Evolutionary conservation across 257 asterid species (phyloP), one percentile per base, ranked within the genome.

Genomic region (Plectranthus barbatus): DNA sequence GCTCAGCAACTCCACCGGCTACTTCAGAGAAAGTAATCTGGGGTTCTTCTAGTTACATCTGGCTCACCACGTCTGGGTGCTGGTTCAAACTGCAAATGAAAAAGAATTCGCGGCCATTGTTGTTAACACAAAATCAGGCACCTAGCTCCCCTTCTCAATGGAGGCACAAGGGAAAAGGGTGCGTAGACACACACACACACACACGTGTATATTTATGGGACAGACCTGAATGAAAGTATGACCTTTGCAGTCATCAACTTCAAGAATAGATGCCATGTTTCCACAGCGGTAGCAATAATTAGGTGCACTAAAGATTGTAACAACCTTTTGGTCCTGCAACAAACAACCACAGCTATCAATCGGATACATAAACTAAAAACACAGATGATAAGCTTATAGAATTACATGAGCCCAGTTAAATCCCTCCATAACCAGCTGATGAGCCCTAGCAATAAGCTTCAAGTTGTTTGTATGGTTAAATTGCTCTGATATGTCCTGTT

Each of bases 351-450:
- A 57, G 59, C 23, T 58, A 51, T 46, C 64, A 70, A 50, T 66
- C 20, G 17, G 41, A 41, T 7, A 40, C 53, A 21, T 42, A 65
- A 62, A 72, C 39, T 29, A 21, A 7, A 40, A 45, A 54, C 15
- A n/a, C 14, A 12, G 24, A 37, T 23, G n/a, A 45, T 45, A 33
- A 70, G 62, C 71, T 34, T 0, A 41, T 41, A 48, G 47, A 29
- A 51, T 81, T 83, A 87, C 94, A 74, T 83, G 94, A 20, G 94
- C 95, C 95, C 91, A 84, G 71, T 84, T 84, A 72, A 72, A 87
- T 71, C 96, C 96, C 73, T 87, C 96, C 96, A 87, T 87, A 69
- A 87, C 96, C 69, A 87, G 79, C 83, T 87, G 96, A 66, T 87
- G 96, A 0, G 96, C 94, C 76, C 96, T 74, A 31, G 88, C 95